These are phyloP conservation scores for Hymenoscyphus fraxineus DNA, from an alignment of 2,329 filamentous ascomycete genomes.

Conservation along the genomic window DNA sequence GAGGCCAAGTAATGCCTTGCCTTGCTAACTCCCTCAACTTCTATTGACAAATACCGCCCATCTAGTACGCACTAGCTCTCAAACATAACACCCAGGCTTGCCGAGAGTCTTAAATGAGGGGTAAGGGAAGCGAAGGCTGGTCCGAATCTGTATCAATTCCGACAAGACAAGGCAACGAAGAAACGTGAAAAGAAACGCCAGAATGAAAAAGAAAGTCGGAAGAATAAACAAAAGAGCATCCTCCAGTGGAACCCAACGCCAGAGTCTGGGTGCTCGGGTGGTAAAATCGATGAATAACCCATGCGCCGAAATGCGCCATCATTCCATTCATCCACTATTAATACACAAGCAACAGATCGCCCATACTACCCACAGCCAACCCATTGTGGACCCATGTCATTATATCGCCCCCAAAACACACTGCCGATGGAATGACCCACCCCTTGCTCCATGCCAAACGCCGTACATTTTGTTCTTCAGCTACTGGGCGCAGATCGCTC, in stretches of 20 bases:
- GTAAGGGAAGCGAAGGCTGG: not conserved
- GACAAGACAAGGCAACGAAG: not conserved
- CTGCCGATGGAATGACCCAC: not conserved
- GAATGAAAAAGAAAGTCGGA: not conserved
- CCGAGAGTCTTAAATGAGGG: not conserved
- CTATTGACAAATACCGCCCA: not conserved
- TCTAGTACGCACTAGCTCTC: not conserved
- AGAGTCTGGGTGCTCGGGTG: not conserved
- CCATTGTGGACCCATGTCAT: slow-evolving; percentile 1
- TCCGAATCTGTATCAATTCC: not conserved
- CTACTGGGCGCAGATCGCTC: not conserved
- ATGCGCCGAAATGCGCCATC: not conserved
- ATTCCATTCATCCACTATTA: not conserved
- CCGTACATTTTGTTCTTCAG: not conserved
- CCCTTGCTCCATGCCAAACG: not conserved
- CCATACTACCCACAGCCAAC: not conserved
- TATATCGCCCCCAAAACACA: not conserved
- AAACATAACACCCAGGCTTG: not conserved
- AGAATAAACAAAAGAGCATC: slow-evolving; percentile 1
- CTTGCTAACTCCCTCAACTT: not conserved
- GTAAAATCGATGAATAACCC: not conserved
- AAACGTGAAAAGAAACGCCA: not conserved
- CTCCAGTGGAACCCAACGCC: not conserved
- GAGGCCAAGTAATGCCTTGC: not conserved
- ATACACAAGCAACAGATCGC: not conserved